Conservation (phyloP, 352 stramenopile species). For the Pythium myriotylum region DNA sequence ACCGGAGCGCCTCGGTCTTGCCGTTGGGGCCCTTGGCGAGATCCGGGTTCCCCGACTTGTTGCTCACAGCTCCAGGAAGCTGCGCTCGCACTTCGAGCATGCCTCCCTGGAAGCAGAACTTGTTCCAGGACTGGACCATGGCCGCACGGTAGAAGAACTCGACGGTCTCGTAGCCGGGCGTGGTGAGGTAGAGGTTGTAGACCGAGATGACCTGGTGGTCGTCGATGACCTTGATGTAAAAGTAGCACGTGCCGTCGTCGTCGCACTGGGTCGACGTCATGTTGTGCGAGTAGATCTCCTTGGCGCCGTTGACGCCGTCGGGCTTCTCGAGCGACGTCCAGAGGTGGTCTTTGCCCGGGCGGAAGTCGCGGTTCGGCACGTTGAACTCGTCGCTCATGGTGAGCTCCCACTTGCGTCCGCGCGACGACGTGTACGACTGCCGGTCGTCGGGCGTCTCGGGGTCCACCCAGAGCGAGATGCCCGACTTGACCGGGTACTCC, state of each 20-base stretch:
- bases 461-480: constrained; percentile 52
- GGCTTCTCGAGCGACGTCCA: constrained; percentile 5
- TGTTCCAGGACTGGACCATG: constrained; percentile 92
- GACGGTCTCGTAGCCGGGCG: constrained; percentile 47
- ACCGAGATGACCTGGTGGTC: constrained; percentile 44
- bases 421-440: constrained; percentile 35
- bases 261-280: constrained; percentile 57
- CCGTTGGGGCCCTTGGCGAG: constrained; percentile 30
- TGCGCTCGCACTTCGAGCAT: constrained; percentile 88
- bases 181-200: constrained; percentile 60
- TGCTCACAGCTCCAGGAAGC: constrained; percentile 75
- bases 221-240: constrained; percentile 58
- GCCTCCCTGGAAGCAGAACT: constrained; percentile 93
- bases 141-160: constrained; percentile 56
- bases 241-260: constrained; percentile 56
- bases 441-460: constrained; percentile 34
- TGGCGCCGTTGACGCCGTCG: constrained; percentile 34
- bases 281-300: constrained; percentile 92
- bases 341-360: constrained; percentile 41
- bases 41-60: constrained; percentile 35
- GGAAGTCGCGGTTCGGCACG: constrained; percentile 58
- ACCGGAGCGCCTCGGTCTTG: constrained; percentile 20
- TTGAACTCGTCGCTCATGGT: constrained; percentile 81
- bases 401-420: constrained; percentile 42
- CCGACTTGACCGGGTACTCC: constrained; percentile 40